Evolutionary conservation across 345 rosid genomes (phyloP).

Genomic region (Tarenaya hassleriana): DNA sequence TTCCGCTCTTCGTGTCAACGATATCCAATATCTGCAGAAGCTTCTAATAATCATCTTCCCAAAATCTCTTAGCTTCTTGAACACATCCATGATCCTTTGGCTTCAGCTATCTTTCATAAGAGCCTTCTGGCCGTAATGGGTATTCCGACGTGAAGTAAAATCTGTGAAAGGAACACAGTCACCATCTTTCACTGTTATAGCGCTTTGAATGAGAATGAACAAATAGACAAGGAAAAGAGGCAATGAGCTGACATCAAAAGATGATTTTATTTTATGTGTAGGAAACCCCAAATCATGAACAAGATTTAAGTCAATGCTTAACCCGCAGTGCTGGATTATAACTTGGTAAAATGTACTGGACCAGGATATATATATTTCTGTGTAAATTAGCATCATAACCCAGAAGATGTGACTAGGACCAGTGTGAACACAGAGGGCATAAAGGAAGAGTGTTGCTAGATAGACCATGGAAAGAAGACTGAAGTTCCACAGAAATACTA

Average conservation of each 20-base stretch:
- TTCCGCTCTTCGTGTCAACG: slow-evolving; percentile 84
- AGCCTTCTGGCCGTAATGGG: slow-evolving; percentile 46
- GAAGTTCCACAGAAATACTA: slow-evolving; percentile 90
- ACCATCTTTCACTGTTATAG: slow-evolving; percentile 88
- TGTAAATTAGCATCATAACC: slow-evolving; percentile 84
- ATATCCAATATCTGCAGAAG: slow-evolving; percentile 70
- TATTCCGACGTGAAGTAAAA: slow-evolving; percentile 37
- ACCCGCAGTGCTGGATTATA: slow-evolving; percentile 82
- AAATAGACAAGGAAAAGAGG: slow-evolving; percentile 89
- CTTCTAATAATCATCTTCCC: slow-evolving; percentile 49
- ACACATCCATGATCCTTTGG: slow-evolving; percentile 38
- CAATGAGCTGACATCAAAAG: slow-evolving; percentile 78
- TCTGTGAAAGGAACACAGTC: slow-evolving; percentile 70
- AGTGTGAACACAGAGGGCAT: slow-evolving; percentile 82
- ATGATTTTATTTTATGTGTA: slow-evolving; percentile 60
- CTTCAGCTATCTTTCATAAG: slow-evolving; percentile 46
- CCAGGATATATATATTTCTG: slow-evolving; percentile 72
- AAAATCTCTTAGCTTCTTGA: slow-evolving; percentile 37
- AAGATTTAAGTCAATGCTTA: slow-evolving; percentile 44
- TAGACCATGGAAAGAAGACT: slow-evolving; percentile 92
- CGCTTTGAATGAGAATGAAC: slow-evolving; percentile 88
- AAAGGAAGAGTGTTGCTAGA: slow-evolving; percentile 81
- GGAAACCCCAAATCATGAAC: slow-evolving; percentile 84
- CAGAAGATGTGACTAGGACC: slow-evolving; percentile 88
- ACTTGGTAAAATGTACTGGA: slow-evolving; percentile 88